phyloP scores from a whole-genome alignment of 805 yeast species.

The Wickerhamiella galacta region DNA sequence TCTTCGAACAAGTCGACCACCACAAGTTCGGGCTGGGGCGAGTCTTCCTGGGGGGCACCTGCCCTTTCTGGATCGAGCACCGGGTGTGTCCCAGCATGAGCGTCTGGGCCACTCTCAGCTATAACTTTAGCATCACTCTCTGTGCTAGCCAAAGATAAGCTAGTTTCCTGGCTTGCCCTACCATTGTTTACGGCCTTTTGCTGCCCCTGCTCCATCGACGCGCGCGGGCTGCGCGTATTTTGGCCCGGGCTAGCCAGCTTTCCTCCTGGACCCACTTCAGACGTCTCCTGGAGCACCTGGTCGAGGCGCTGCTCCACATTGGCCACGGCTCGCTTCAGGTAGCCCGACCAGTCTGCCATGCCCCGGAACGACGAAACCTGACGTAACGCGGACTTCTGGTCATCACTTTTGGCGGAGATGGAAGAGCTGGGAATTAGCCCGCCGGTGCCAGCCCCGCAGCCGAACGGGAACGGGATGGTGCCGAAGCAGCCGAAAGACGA shows the following conservation, averaged over 20 bases:
- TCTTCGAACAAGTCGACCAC: background rate
- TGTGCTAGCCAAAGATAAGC: no score
- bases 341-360: slow-evolving; percentile 18
- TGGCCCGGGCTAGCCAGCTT: background rate
- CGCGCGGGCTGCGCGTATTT: slow-evolving; percentile 20
- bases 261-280: slow-evolving; percentile 2
- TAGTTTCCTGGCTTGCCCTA: no score
- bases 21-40: background rate
- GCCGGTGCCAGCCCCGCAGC: background rate
- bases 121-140: no score
- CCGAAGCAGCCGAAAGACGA: background rate
- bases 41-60: no score
- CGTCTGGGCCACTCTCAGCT: no score
- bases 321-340: slow-evolving; percentile 26
- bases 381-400: no score
- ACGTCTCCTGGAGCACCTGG: slow-evolving; percentile 22
- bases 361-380: no score
- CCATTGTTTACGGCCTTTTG: slow-evolving; percentile 65
- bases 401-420: no score
- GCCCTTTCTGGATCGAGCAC: no score
- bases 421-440: slow-evolving; percentile 9
- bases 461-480: no score
- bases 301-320: slow-evolving; percentile 27
- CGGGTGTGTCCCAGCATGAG: no score
- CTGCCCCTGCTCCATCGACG: slow-evolving; percentile 70